Base-by-base conservation (phyloP, 2,329 filamentous ascomycete genomes). In the Neonectria magnoliae region DNA sequence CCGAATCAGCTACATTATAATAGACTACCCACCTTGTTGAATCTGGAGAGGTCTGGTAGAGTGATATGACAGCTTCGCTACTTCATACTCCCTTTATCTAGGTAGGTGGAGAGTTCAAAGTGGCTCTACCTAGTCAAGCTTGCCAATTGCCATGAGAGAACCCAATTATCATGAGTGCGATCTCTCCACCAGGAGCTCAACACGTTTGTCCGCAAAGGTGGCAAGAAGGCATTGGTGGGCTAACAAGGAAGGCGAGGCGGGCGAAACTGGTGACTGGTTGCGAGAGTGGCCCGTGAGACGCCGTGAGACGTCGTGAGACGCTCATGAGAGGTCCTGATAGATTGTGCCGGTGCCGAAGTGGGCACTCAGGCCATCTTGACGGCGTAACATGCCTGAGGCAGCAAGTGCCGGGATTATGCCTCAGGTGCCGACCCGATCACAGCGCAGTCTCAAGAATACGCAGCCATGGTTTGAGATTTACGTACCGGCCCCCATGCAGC, bases 371-470 rank as follows among this genome's bases (percentile, higher is more conserved):
- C 67, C 67, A 71, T 51, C 61, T 67, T 68, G 69, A 68, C 45
- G 54, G 64, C 25, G 44, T 6, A 52, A 22, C 27, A 2, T 74
- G 77, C 77, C 77, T 78, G 57, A 79, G 77, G 77, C 77, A 74
- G 44, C 41, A 60, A n/a, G 29, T 51, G 25, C 38, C 10, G 18
- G 50, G 18, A 48, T 68, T 51, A 22, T 73, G 68, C 71, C 70
- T 72, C 67, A 72, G 68, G 68, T 60, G 48, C 64, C 56, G 20
- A 54, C 25, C 25, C 20, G 11, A 29, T 44, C n/a, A 31, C 45
- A n/a, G 44, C 29, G 18, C 60, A 50, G 60, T 66, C 69, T 51
- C 48, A 57, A 27, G 44, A 64, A 45, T 74, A 72, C 72, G 72
- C 66, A 74, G n/a, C 25, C 33, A 27, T 61, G 51, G 70, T 69